Evolutionary conservation across 345 rosid species (phyloP), one percentile per base, ranked within the genome.

Genomic region (Aegle marmelos): DNA sequence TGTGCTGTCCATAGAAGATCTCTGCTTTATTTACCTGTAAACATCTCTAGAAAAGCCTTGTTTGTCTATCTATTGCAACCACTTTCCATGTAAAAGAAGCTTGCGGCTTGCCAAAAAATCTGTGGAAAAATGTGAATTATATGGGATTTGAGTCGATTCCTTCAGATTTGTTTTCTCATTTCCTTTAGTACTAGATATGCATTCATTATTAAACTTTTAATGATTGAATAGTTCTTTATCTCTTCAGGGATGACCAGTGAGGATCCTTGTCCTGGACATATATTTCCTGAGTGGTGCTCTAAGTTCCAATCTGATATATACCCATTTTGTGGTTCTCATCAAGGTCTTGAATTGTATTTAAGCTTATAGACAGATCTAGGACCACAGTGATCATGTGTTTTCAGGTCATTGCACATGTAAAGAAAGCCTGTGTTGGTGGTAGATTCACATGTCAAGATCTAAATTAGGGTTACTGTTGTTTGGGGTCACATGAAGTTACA

Each of bases 371-470:
- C 56, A 10, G 63, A 14, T 66, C 34, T 36, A 65, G 72, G 54
- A 75, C 78, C 78, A 63, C 61, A 17, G 14, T 28, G 61, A 64
- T 75, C 8, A 9, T 61, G 78, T 62, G 70, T 48, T 63, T 64
- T 64, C 17, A 24, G 45, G 9, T 67, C 63, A 16, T 33, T 66
- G 34, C 72, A 33, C 67, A 72, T 66, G 64, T 31, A 65, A 65
- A 33, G 36, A 24, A 39, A 66, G 50, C 50, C 78, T 63, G 6
- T n/a, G 16, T 33, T 53, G 72, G 48, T 54, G 56, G 31, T 76
- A 76, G 19, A 54, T 50, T 66, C 78, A 53, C 53, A 34, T 53
- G 61, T 75, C 78, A 22, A 25, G 39, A 9, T 48, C 58, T 31
- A 30, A 50, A 50, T 48, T 63, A n/a, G 39, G 70, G 33, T 36